Evolutionary conservation across 1,284 basidiomycete species (phyloP), one percentile per base, ranked within the genome.

Genomic region (Apiotrichum brassicae): DNA sequence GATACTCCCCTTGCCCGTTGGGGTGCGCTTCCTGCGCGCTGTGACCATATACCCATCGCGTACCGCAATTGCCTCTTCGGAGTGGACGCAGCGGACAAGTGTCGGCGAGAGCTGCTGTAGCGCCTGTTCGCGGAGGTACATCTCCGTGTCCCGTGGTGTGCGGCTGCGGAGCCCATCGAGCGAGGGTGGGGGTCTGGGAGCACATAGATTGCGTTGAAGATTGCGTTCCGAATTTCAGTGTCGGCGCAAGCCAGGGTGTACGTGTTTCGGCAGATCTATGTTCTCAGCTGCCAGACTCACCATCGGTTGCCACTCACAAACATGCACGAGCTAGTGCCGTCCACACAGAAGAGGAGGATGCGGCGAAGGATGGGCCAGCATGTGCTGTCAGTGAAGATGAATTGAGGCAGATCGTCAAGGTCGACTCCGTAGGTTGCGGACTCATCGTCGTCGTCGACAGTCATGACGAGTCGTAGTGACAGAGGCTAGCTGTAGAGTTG

Each of bases 1-100:
- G n/a, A 14, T 12, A 8, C 6, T 18, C 6, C 9, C 30, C 19
- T 30, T 30, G 34, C 25, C 30, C 7, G 6, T 18, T 22, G 23
- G 11, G 23, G 25, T 8, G 13, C 9, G 39, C n/a, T 11, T 5
- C 24, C 22, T 2, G n/a, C n/a, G 41, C 13, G 16, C 11, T 3
- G 40, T 25, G 6, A 44, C 40, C 41, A 52, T 47, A 35, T 52
- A 48, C 5, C 50, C 50, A 32, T 44, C 46, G 9, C 41, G 36
- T 1, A 44, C 41, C 18, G 35, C 46, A 4, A 16, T 35, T 22
- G 43, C 28, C 4, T 16, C 45, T 1, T 14, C 6, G 1, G 35
- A 13, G 24, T 47, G 50, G n/a, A 43, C 28, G 22, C 45, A 52
- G 19, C 46, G 45, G 6, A 37, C 19, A 19, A 52, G 23, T 1